Base-by-base conservation (phyloP, 2,329 filamentous ascomycete genomes). In the Talaromyces atroroseus region DNA sequence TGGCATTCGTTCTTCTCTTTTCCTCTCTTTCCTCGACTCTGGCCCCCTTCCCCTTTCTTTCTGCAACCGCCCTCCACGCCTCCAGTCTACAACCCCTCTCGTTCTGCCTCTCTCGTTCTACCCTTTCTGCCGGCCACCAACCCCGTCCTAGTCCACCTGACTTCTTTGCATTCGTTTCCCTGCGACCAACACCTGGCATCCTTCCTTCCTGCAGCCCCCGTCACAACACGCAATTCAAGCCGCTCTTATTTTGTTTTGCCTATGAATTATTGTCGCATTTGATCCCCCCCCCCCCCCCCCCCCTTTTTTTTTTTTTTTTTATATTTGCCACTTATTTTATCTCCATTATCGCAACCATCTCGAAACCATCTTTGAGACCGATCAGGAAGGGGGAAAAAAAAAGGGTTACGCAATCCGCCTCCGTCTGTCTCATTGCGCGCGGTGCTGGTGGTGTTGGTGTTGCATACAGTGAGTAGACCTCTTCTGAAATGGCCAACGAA, bases 401-500 rank as follows among this genome's bases (percentile, higher is more conserved):
- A 12, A 21, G 40, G 8, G 40, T 44, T 44, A 14, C 40, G 40
- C 40, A 44, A 42, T 29, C 26, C 24, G 24, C 24, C 24, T 4
- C 10, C 36, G 10, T n/a, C 16, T 6, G 38, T 20, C 20, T 8
- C 18, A 8, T 6, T 21, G 40, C 10, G n/a, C 40, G 23, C 23
- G 44, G 26, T 29, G 26, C 26, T 44, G 24, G 24, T 24, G 53
- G 21, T 51, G 38, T 42, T 44, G 26, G 26, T 29, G 36, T 48
- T 18, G 36, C 34, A n/a, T 36, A 26, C 56, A 52, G 52, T 56
- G 52, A 50, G 55, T 50, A 52, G 36, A 8, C 47, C 34, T 49
- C n/a, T n/a, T n/a, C n/a, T n/a, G 44, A 44, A 49, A 59, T 72
- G 70, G 69, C 70, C 58, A 64, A 64, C 38, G 68, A 70, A 65